Base-by-base conservation (phyloP, 495 filamentous ascomycete species). In the Penicillium pancosmium region DNA sequence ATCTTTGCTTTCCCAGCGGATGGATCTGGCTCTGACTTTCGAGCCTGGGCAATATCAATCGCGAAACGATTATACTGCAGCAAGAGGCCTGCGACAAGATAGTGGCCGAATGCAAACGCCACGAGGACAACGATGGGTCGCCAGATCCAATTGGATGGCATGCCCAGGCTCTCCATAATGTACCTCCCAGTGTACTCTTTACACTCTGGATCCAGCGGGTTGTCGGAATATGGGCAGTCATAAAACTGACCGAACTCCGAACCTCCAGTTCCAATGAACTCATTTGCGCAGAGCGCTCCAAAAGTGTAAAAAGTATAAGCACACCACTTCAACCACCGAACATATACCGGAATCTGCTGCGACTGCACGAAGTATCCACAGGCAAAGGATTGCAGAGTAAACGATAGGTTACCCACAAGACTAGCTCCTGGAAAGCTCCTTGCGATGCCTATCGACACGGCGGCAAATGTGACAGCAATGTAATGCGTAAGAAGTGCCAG, bases 351-450 rank as follows among this genome's bases (percentile, higher is more conserved):
- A 15, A 92, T 90, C 34, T 86, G 85, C 38, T 86, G 81, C 11
- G 79, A 71, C 60, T 91, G 88, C 25, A 91, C 82, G 62, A 91
- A 91, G 64, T 84, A 91, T 4, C 89, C 89, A 60, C 87, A 89
- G 0, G 84, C 80, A 56, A 91, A 81, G 10, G 79, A 84, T 70
- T 91, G 88, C 27, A 92, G 19, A 2, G 89, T 92, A 65, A 85
- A 91, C 1, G 71, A 80, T 43, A 91, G 72, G 65, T 92, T 92
- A 11, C 79, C 87, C 25, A 90, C 82, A 13, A 90, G 61, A 49
- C 78, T 81, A 5, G 86, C 86, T 3, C 80, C 83, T 0, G 86
- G 73, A 67, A 91, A 89, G 56, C 83, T 77, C 50, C 89, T 73
- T 0, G 81, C 79, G 1, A 87, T 63, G 12, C 85, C 75, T 21